Conservation (phyloP, 371 early-diverging fungal genomes). For the Synchytrium microbalum region DNA sequence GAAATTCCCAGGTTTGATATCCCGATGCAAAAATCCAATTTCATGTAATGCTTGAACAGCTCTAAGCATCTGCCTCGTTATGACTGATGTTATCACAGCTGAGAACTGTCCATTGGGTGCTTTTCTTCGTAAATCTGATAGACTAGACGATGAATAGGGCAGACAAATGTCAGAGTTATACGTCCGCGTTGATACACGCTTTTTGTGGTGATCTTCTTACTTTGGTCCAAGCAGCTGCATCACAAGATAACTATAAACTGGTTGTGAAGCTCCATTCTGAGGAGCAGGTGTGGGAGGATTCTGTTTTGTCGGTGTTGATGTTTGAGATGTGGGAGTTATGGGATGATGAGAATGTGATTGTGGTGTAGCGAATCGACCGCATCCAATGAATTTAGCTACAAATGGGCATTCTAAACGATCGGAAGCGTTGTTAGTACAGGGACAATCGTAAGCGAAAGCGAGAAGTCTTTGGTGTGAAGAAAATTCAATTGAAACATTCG, state of each 20-base stretch:
- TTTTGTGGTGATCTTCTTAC: conserved; percentile 18
- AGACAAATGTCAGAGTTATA: conserved; percentile 3
- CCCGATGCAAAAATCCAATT: conserved; percentile 53
- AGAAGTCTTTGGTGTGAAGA: not conserved
- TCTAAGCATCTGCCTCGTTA: conserved; percentile 47
- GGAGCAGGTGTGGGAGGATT: conserved; percentile 6
- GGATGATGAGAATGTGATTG: not conserved
- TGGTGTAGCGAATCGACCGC: conserved; percentile 37
- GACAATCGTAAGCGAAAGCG: not conserved
- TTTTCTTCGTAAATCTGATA: conserved; percentile 46
- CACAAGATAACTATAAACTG: conserved; percentile 42
- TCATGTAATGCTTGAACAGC: conserved; percentile 44
- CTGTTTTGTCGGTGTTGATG: not conserved
- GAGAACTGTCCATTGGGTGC: conserved; percentile 33
- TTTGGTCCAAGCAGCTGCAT: conserved; percentile 58
- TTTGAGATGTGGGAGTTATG: not conserved
- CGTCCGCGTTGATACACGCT: not conserved
- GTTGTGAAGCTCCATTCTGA: conserved; percentile 7
- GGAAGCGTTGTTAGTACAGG: not conserved
- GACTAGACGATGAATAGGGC: conserved; percentile 15
- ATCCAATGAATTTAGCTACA: conserved; percentile 35
- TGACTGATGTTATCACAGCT: conserved; percentile 44
- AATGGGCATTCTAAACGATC: conserved; percentile 16
- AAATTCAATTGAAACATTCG: not conserved
- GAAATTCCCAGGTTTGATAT: conserved; percentile 64